phyloP scores from a whole-genome alignment of 2,329 filamentous ascomycete genomes.

The Massarina eburnea region DNA sequence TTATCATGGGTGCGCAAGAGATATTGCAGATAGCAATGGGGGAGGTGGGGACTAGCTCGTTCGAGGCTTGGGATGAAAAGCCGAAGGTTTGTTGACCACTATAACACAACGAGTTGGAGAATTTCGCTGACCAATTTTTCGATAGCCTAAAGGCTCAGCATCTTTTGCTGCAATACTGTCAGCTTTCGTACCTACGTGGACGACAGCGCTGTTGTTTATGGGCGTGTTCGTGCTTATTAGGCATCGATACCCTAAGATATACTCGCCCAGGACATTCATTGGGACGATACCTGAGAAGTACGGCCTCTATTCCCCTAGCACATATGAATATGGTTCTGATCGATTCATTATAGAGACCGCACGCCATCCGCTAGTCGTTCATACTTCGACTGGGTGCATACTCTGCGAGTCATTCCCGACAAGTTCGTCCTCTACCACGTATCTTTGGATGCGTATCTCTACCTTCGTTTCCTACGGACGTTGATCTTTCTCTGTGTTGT shows the following conservation, averaged over 20 bases:
- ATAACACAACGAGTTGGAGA: background rate
- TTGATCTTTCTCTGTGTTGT: constrained; percentile 77
- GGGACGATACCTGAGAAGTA: constrained; percentile 45
- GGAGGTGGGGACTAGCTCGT: constrained; percentile 1
- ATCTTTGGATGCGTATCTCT: constrained; percentile 88
- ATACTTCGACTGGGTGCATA: constrained; percentile 46
- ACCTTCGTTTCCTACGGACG: constrained; percentile 84
- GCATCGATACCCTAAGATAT: constrained; percentile 47
- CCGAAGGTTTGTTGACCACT: constrained; percentile 10
- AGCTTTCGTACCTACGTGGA: constrained; percentile 38
- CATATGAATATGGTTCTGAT: background rate
- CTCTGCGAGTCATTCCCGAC: constrained; percentile 63
- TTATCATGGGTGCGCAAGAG: constrained; percentile 9
- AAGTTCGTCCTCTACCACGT: constrained; percentile 84
- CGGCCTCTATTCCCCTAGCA: background rate
- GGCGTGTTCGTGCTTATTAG: constrained; percentile 45
- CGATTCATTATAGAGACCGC: constrained; percentile 33
- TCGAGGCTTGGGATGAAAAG: constrained; percentile 12
- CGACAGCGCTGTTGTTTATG: constrained; percentile 33
- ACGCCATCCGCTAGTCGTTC: constrained; percentile 41
- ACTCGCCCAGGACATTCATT: constrained; percentile 49
- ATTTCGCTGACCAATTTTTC: constrained; percentile 9
- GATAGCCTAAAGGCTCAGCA: constrained; percentile 33
- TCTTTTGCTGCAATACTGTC: constrained; percentile 34
- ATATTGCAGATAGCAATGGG: constrained; percentile 1